A percentile compares a stretch with the other conserved stretches of the same genome.
These are phyloP conservation scores for Torulaspora microellipsoides DNA, from an alignment of 805 yeast species.

Conservation along the genomic window DNA sequence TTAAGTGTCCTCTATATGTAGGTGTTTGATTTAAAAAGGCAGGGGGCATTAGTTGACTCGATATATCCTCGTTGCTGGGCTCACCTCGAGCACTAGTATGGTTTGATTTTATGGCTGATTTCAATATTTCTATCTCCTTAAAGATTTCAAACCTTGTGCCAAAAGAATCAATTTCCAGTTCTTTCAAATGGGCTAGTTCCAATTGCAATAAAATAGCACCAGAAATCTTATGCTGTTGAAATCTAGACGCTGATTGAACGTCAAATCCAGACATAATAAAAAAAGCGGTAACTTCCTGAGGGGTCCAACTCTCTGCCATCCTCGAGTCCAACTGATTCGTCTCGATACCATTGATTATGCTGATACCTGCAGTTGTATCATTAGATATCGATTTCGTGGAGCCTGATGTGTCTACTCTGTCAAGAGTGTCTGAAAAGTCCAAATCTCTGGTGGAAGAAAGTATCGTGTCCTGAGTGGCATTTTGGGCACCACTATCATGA, in stretches of 20 bases:
- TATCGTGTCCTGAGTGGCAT: slow-evolving; percentile 18
- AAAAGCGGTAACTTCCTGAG: slow-evolving; percentile 77
- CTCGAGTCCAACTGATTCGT: slow-evolving; percentile 42
- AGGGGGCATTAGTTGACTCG: slow-evolving; percentile 40
- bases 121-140: slow-evolving; percentile 76
- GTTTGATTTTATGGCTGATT: slow-evolving; percentile 16
- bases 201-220: slow-evolving; percentile 82
- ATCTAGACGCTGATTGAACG: slow-evolving; percentile 65
- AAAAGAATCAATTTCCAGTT: slow-evolving; percentile 84
- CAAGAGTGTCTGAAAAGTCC: slow-evolving; percentile 9
- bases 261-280: slow-evolving; percentile 74
- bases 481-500: slow-evolving; percentile 7
- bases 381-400: slow-evolving; percentile 16
- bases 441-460: slow-evolving; percentile 19
- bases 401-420: slow-evolving; percentile 2
- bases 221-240: slow-evolving; percentile 81
- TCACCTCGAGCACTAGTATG: neutral
- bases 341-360: slow-evolving; percentile 19
- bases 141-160: slow-evolving; percentile 92
- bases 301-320: slow-evolving; percentile 66
- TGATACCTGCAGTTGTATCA: slow-evolving; percentile 12
- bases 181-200: slow-evolving; percentile 82
- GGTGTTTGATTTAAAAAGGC: slow-evolving; percentile 31
- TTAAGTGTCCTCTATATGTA: slow-evolving; percentile 17
- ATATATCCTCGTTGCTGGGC: slow-evolving; percentile 2